These are phyloP conservation scores for Prunus armeniaca DNA, from an alignment of 306 rosid species.

Conservation along the genomic window DNA sequence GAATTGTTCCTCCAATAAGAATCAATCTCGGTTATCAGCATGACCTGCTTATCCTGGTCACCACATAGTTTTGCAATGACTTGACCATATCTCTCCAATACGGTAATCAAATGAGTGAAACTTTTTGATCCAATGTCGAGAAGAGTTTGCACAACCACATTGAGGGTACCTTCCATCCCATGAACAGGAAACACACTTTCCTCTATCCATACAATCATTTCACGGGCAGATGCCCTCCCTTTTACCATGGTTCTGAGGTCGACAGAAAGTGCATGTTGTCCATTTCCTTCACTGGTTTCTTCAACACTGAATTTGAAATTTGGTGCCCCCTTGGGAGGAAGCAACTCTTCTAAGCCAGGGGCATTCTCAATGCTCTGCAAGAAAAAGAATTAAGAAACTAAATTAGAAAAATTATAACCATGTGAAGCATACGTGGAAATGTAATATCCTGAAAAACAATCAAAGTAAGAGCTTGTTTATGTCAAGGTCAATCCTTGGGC, in stretches of 20 bases:
- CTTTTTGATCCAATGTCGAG: constrained; percentile 95
- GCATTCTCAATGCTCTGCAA: constrained; percentile 87
- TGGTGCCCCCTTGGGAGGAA: constrained; percentile 90
- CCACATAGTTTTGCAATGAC: constrained; percentile 76
- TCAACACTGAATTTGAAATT: constrained; percentile 58
- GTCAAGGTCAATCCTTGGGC: not conserved
- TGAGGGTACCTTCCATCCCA: constrained; percentile 74
- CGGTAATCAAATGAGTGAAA: constrained; percentile 96
- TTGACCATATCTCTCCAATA: constrained; percentile 91
- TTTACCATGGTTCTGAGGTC: constrained; percentile 85
- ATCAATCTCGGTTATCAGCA: constrained; percentile 80
- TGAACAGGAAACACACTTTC: constrained; percentile 69
- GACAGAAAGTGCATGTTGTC: constrained; percentile 52
- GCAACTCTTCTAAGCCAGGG: constrained; percentile 94
- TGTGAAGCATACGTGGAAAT: not conserved
- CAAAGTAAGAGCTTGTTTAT: not conserved
- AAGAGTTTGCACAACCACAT: constrained; percentile 82
- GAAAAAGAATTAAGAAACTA: constrained; percentile 20
- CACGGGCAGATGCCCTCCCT: constrained; percentile 76
- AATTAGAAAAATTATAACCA: constrained; percentile 6
- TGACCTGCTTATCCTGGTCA: constrained; percentile 86
- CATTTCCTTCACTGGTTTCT: constrained; percentile 58
- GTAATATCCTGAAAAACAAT: not conserved
- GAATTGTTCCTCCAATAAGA: constrained; percentile 88
- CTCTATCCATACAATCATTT: constrained; percentile 85